These are phyloP conservation scores for Vitis hybrid DNA, from an alignment of 177 flowering plant genomes.

Conservation along the genomic window DNA sequence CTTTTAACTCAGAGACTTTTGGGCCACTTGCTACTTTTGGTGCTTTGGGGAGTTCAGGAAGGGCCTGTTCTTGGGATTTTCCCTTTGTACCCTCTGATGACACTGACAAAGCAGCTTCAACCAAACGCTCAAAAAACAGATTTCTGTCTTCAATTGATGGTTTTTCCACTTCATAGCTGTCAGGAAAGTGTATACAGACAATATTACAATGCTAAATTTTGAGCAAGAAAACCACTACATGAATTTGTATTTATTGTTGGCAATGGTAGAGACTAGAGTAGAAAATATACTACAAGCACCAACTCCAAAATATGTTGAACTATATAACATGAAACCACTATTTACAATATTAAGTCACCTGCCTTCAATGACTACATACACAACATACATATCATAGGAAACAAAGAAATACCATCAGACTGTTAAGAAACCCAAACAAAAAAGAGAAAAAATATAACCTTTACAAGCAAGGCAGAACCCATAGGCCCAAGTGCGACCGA, in stretches of 20 bases:
- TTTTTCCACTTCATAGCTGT: constrained; percentile 59
- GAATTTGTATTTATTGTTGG: neutral
- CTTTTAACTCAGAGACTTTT: constrained; percentile 84
- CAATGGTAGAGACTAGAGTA: too few relatives aligned
- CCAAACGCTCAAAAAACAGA: constrained; percentile 69
- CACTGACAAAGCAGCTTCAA: constrained; percentile 80
- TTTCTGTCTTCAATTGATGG: constrained; percentile 70
- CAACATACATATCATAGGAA: too few relatives aligned
- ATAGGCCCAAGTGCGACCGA: neutral
- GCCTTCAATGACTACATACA: too few relatives aligned
- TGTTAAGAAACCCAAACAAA: too few relatives aligned
- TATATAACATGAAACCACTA: too few relatives aligned
- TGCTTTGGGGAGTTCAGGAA: constrained; percentile 86
- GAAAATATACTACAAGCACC: too few relatives aligned
- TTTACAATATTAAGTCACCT: too few relatives aligned
- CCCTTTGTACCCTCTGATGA: constrained; percentile 38
- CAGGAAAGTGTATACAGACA: constrained; percentile 6
- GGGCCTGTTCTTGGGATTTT: constrained; percentile 41
- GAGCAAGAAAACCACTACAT: neutral
- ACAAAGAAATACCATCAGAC: too few relatives aligned
- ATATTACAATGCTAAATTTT: neutral
- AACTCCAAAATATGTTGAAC: too few relatives aligned
- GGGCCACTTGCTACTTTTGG: constrained; percentile 83
- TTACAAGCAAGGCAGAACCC: too few relatives aligned
- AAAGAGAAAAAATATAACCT: too few relatives aligned